Evolutionary conservation across 192 early-diverging fungal species (phyloP), one percentile per base, ranked within the genome.

Genomic region (Rhizophagus clarus): DNA sequence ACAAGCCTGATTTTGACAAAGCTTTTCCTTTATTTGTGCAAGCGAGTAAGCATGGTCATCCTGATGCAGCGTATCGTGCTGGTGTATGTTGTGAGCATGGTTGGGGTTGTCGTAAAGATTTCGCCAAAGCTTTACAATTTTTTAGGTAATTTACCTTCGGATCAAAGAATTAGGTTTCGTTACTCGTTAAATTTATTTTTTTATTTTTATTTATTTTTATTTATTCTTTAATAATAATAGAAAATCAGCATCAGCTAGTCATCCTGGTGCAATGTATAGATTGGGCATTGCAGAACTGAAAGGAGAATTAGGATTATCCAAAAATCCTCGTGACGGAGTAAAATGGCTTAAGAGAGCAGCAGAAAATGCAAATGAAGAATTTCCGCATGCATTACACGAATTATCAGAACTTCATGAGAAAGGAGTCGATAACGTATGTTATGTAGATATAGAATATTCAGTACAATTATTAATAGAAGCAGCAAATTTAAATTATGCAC

Each of bases 41-140:
- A 45, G 93, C 94, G 5, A 91, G 92, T 17, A 94, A 93, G 76
- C 90, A 92, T 77, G 85, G 84, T 34, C 90, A 92, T 79, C 83
- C 94, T 22, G 88, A 89, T 67, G 91, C 93, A 26, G 87, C 88
- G 10, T 94, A 90, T 81, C 80, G 91, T 29, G 88, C 90, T 9
- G 94, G 85, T 14, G 83, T 84, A 20, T 94, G 89, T 47, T 88
- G 89, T 80, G 93, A 96, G 80, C 81, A 88, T 75, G 93, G 91
- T 29, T 68, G 86, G 61, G 95, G 95, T 20, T 86, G 84, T 61
- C 86, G 87, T 24, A 91, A 88, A 81, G 87, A 88, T 68, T 80
- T 76, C 73, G 80, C 87, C n/a, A 87, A 90, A 24, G 89, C 93
- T n/a, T 81, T 89, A 61, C 87, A 91, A 62, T 93, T 93, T 75